These are phyloP conservation scores for Cryptococcus sp. DNA, from an alignment of 1,284 basidiomycete species.

Conservation along the genomic window DNA sequence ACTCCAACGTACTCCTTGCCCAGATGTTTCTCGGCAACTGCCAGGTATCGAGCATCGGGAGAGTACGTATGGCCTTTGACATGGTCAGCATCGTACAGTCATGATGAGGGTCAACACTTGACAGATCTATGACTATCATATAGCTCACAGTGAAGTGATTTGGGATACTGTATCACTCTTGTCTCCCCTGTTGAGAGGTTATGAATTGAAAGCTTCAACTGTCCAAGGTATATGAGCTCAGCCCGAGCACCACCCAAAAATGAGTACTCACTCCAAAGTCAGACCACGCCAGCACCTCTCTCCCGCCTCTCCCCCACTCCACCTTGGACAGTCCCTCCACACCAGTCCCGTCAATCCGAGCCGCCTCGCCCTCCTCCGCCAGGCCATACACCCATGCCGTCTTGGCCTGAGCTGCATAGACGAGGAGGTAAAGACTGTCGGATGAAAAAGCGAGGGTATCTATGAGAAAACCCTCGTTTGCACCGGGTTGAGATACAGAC, in stretches of 20 bases:
- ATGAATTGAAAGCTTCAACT: constrained; percentile 79
- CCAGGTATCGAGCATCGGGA: constrained; percentile 70
- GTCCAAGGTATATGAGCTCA: constrained; percentile 1
- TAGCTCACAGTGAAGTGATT: constrained; percentile 6
- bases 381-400: constrained; percentile 55
- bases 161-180: constrained; percentile 30
- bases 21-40: constrained; percentile 76
- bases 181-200: constrained; percentile 65
- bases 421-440: constrained; percentile 75
- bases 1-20: constrained; percentile 79
- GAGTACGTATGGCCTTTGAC: constrained; percentile 69
- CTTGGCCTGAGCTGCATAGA: constrained; percentile 64
- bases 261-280: constrained; percentile 73
- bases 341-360: constrained; percentile 63
- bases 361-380: constrained; percentile 60
- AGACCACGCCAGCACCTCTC: constrained; percentile 77
- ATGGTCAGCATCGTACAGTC: no score
- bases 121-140: neutral
- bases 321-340: constrained; percentile 76
- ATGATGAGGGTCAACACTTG: no score
- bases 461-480: constrained; percentile 48
- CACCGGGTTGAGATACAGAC: neutral
- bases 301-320: constrained; percentile 79
- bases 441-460: constrained; percentile 75
- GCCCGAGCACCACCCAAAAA: neutral